phyloP scores from a whole-genome alignment of 2,329 filamentous ascomycete species.

The Zymoseptoria ardabiliae region DNA sequence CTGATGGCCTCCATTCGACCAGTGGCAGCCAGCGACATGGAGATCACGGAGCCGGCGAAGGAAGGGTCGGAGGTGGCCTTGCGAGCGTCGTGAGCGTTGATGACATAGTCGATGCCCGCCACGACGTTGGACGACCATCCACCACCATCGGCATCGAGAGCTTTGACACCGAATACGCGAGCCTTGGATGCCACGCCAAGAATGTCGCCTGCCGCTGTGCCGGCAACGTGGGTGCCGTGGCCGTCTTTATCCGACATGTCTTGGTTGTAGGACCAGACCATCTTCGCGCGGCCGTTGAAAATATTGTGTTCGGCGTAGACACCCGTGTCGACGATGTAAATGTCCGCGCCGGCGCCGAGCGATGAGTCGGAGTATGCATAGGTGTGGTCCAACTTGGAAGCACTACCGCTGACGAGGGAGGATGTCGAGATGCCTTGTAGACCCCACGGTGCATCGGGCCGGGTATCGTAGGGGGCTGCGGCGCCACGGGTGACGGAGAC shows the following conservation, averaged over 20 bases:
- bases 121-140: conserved; percentile 43
- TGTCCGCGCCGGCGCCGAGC: conserved; percentile 38
- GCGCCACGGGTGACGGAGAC: conserved; percentile 19
- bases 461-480: conserved; percentile 17
- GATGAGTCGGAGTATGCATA: conserved; percentile 33
- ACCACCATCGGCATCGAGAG: conserved; percentile 39
- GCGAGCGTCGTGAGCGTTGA: conserved; percentile 38
- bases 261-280: conserved; percentile 34
- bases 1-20: conserved; percentile 24
- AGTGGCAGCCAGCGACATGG: conserved; percentile 36
- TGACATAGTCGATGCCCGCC: conserved; percentile 43
- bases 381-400: conserved; percentile 34
- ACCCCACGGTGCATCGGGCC: conserved; percentile 38
- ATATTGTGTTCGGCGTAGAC: conserved; percentile 39
- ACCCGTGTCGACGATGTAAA: conserved; percentile 45
- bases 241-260: conserved; percentile 36
- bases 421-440: conserved; percentile 38
- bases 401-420: conserved; percentile 18
- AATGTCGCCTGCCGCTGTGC: conserved; percentile 37
- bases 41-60: conserved; percentile 41
- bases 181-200: conserved; percentile 44
- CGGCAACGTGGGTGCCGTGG: conserved; percentile 43
- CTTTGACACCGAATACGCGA: conserved; percentile 46
- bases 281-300: conserved; percentile 38
- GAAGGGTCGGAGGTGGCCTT: conserved; percentile 23